Evolutionary conservation across 169 alveolate genomes (phyloP).

Genomic region (Plasmodium knowlesi): DNA sequence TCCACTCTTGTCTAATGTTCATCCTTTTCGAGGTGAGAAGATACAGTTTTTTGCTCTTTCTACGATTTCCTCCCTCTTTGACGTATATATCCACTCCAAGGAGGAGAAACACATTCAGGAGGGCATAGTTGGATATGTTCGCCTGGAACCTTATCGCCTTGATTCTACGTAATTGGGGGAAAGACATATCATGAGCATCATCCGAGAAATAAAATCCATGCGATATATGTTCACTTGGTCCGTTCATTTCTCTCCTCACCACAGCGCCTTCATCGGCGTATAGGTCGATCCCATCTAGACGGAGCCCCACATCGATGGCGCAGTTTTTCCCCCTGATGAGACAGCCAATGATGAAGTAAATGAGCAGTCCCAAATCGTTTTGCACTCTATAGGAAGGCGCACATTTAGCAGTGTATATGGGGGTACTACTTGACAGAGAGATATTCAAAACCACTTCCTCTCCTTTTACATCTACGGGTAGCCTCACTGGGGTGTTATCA

Average conservation of each 20-base stretch:
- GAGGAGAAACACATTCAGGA: constrained; percentile 21
- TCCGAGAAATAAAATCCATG: background rate
- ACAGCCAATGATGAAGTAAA: constrained; percentile 36
- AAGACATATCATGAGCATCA: background rate
- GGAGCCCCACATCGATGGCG: background rate
- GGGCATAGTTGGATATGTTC: constrained; percentile 10
- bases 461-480: background rate
- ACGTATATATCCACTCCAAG: constrained; percentile 17
- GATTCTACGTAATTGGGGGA: background rate
- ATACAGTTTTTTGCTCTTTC: background rate
- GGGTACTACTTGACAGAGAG: background rate
- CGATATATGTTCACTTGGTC: background rate
- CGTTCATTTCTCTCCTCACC: background rate
- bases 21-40: background rate
- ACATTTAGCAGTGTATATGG: background rate
- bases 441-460: background rate
- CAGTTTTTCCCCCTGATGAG: constrained; percentile 17
- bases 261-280: background rate
- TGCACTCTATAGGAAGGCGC: background rate
- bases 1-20: background rate
- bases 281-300: background rate
- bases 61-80: background rate
- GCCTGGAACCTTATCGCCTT: background rate
- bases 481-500: background rate
- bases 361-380: constrained; percentile 28